Conservation (phyloP, 495 filamentous ascomycete genomes). For the Penicillium bovifimosum region DNA sequence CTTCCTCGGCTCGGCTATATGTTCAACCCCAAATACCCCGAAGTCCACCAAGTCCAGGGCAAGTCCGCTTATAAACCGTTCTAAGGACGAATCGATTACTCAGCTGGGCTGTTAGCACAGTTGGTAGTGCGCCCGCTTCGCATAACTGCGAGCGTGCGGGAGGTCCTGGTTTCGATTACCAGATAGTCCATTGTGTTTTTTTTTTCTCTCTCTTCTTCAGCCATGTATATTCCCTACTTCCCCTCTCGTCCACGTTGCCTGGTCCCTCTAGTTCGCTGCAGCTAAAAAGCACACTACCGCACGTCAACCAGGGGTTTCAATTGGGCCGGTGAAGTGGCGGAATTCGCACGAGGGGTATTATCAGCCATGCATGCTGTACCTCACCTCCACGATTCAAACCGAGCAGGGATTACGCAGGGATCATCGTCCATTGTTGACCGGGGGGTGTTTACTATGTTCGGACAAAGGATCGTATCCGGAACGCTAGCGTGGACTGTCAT, state of each 20-base stretch:
- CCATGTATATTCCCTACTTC: neutral
- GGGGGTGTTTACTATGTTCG: neutral
- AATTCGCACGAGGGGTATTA: neutral
- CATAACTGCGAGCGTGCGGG: conserved; percentile 10
- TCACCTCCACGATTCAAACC: neutral
- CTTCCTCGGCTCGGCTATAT: conserved; percentile 9
- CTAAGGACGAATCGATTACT: neutral
- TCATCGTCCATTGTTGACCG: neutral
- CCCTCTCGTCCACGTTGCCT: neutral
- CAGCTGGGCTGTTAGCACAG: conserved; percentile 21
- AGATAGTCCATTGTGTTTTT: conserved; percentile 13
- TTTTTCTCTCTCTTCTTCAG: neutral
- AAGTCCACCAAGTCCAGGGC: neutral
- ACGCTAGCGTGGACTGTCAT: neutral
- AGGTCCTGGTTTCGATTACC: conserved; percentile 27
- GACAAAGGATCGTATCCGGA: neutral
- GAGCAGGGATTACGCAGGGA: neutral
- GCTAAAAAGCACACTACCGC: neutral
- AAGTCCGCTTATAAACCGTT: neutral
- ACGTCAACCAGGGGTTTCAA: neutral
- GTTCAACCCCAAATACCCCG: neutral
- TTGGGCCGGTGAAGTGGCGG: neutral
- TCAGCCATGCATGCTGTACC: neutral
- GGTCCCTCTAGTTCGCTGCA: neutral
- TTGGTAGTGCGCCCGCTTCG: conserved; percentile 22